Conservation (phyloP, 345 rosid species). For the Eucalyptus erythrocorys region DNA sequence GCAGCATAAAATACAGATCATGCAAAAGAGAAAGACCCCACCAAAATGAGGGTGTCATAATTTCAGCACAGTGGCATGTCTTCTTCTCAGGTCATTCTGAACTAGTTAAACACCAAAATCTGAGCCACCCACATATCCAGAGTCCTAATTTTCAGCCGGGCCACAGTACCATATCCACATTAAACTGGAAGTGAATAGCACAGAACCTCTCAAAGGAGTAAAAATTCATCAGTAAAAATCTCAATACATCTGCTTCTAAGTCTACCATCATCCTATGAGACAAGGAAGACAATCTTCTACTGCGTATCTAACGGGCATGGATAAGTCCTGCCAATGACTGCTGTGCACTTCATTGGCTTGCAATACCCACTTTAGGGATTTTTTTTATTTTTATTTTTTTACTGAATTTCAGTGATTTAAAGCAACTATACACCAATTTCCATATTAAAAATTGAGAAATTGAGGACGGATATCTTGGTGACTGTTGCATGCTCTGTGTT, state of each 20-base stretch:
- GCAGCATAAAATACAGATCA: not conserved
- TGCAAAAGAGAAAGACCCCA: not conserved
- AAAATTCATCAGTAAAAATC: not conserved
- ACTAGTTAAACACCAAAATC: not conserved
- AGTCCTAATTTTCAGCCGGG: not conserved
- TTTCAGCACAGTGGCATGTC: not conserved
- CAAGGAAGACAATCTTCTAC: not conserved
- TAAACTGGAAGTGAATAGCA: not conserved
- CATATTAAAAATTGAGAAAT: not conserved
- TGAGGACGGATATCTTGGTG: not conserved
- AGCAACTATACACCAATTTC: not conserved
- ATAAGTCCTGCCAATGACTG: not conserved
- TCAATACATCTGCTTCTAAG: not conserved
- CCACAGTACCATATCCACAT: not conserved
- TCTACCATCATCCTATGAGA: not conserved
- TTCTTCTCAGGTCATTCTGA: not conserved
- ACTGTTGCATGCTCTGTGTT: not conserved
- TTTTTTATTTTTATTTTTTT: not conserved
- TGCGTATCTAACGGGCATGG: not conserved
- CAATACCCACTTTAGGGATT: not conserved
- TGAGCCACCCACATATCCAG: not conserved
- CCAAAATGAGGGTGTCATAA: not conserved
- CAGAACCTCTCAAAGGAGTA: not conserved
- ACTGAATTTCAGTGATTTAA: not conserved
- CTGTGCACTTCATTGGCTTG: not conserved